Base-by-base conservation (phyloP, 1,284 basidiomycete species). In the Gomphus sp. region DNA sequence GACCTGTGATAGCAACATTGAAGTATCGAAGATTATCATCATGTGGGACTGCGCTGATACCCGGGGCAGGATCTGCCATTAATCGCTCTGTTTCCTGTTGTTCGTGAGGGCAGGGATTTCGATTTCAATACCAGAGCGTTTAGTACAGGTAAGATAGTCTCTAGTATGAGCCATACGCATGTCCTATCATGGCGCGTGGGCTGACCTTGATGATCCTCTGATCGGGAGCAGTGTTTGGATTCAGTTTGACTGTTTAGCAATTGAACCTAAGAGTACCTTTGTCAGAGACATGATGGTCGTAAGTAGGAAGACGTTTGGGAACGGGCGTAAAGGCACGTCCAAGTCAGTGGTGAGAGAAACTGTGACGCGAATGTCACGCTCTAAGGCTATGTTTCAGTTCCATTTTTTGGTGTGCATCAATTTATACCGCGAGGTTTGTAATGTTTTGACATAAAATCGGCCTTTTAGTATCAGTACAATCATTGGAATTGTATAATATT, bases 11-110 rank as follows among this genome's bases (percentile, higher is more conserved):
- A 55, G 92, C 89, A 49, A 99, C 96, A 76, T 99, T 94, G 76
- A 99, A 99, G 78, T 99, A 98, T 56, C 96, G 82, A 61, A 99
- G 76, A 74, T 99, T 99, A 70, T 99, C 96, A 14, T 99, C 95
- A 68, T 99, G 96, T 6, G 96, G 94, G 10, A 80, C 75, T 18
- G 96, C 97, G 31, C 89, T 84, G 65, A 99, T 99, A 54, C 96
- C 96, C 31, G 96, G 96, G 3, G 94, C 93, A 41, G 96, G 93
- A 74, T 99, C 96, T 49, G 92, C 87, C 56, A 96, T 86, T 37
- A 99, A 87, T 53, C 97, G 84, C 72, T 98, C 95, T 47, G 96
- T 99, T 80, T 99, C 96, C 96, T 98, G 66, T 22, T 2, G 36
- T 37, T 37, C 9, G 36, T 8, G 36, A 37, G 4, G 6, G 28